Evolutionary conservation across 2,329 filamentous ascomycete species (phyloP).

Genomic region (Pseudogymnoascus sp.): DNA sequence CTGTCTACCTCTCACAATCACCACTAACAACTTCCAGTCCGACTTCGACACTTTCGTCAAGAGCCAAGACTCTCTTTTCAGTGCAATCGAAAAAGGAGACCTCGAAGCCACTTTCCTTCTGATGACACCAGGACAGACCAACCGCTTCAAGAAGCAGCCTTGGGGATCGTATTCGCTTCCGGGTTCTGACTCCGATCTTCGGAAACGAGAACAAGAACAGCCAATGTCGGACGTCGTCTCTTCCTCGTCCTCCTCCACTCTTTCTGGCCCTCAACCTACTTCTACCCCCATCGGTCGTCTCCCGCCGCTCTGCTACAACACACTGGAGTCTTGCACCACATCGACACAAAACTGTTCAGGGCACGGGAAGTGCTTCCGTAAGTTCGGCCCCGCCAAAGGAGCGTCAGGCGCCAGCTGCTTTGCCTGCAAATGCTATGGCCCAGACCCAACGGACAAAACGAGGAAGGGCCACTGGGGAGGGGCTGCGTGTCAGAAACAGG

Average conservation of each 20-base stretch:
- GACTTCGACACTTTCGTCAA: neutral
- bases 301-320: constrained; percentile 68
- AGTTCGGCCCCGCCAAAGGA: constrained; percentile 44
- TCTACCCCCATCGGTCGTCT: constrained; percentile 21
- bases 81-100: constrained; percentile 1
- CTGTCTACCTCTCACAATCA: neutral
- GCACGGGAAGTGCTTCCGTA: constrained; percentile 70
- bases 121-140: neutral
- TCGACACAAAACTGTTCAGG: constrained; percentile 74
- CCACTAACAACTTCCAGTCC: neutral
- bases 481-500: constrained; percentile 80
- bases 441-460: constrained; percentile 45
- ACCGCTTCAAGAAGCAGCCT: neutral
- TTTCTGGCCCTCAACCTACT: constrained; percentile 15
- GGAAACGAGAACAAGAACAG: constrained; percentile 1
- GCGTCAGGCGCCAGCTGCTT: constrained; percentile 56
- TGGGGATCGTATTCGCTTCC: neutral
- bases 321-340: constrained; percentile 59
- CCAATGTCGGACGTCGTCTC: neutral
- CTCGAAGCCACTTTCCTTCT: neutral
- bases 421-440: constrained; percentile 59
- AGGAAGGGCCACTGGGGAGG: constrained; percentile 67
- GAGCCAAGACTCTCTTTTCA: neutral
- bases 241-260: constrained; percentile 4
- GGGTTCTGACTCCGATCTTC: neutral